Conservation (phyloP, 805 yeast genomes). For the Hanseniaspora guilliermondii region DNA sequence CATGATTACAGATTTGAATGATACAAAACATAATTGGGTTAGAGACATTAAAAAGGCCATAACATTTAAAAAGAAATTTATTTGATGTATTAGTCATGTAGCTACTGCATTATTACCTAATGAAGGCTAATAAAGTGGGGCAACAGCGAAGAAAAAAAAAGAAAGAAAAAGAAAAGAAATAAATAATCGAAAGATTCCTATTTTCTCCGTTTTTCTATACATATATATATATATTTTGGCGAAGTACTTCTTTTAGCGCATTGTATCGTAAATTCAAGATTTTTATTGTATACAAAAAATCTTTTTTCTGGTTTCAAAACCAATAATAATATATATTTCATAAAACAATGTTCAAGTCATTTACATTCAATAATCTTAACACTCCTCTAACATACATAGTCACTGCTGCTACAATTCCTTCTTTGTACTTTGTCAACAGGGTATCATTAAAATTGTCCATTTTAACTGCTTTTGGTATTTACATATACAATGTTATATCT, state of each 20-base stretch:
- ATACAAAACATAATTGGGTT: constrained; percentile 58
- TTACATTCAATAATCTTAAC: not conserved
- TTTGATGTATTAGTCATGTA: not conserved
- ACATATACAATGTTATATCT: not conserved
- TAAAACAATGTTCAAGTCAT: not conserved
- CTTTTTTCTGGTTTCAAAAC: no score
- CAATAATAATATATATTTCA: not conserved
- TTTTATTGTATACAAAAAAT: no score
- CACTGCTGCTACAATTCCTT: not conserved
- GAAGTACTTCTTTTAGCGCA: no score
- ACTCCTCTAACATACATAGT: constrained; percentile 4
- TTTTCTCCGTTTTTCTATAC: no score
- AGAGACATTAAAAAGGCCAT: constrained; percentile 65
- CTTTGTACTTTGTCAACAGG: not conserved
- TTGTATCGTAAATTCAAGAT: no score
- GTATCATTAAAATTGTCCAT: constrained; percentile 1
- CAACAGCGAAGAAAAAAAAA: not conserved
- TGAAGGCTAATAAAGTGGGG: not conserved
- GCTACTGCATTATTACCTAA: constrained; percentile 2
- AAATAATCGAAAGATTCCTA: no score
- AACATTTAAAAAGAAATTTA: constrained; percentile 22
- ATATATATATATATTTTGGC: no score
- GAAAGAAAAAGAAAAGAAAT: no score
- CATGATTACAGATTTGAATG: constrained; percentile 49
- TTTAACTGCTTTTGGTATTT: constrained; percentile 2